Percentiles rank a stretch among this genome's conserved stretches.
Conservation (phyloP, 139 green algal genomes). For the Mesotaenium endlicherianum region DNA sequence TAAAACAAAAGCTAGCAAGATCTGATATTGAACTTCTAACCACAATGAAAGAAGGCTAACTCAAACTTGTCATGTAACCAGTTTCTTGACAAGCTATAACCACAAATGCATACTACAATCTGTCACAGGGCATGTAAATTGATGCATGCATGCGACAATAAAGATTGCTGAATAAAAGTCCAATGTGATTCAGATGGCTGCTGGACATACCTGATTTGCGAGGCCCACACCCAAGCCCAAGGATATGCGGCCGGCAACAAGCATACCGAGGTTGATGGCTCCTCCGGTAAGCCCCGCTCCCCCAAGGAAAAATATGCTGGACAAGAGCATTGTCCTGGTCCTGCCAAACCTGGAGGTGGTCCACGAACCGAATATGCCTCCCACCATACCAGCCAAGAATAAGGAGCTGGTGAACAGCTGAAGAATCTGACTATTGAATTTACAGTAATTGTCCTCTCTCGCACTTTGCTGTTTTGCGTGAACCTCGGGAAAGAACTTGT, state of each 20-base stretch:
- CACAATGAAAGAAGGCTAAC: no score
- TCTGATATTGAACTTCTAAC: no score
- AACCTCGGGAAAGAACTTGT: slow-evolving; percentile 63
- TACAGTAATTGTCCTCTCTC: slow-evolving; percentile 57
- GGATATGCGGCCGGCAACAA: slow-evolving; percentile 69
- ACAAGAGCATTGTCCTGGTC: slow-evolving; percentile 60
- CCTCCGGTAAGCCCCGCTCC: slow-evolving; percentile 57
- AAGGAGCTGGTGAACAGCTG: slow-evolving; percentile 74
- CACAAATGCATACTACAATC: no score
- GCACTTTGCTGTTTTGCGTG: neutral
- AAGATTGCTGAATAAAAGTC: no score
- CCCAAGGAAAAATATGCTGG: slow-evolving; percentile 58
- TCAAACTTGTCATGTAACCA: no score
- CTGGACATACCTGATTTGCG: slow-evolving; percentile 58
- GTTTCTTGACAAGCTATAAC: no score
- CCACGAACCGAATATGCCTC: slow-evolving; percentile 23
- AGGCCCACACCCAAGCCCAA: slow-evolving; percentile 77
- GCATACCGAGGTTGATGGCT: slow-evolving; percentile 62
- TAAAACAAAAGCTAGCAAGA: no score
- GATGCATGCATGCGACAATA: no score
- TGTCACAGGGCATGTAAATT: no score
- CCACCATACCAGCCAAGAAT: slow-evolving; percentile 63
- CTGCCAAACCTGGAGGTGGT: slow-evolving; percentile 51
- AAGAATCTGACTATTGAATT: slow-evolving; percentile 65
- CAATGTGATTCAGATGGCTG: no score